Percentiles rank a stretch among this genome's conserved stretches.
Evolutionary conservation across 345 rosid species (phyloP).

Genomic region (Litchi chinensis): DNA sequence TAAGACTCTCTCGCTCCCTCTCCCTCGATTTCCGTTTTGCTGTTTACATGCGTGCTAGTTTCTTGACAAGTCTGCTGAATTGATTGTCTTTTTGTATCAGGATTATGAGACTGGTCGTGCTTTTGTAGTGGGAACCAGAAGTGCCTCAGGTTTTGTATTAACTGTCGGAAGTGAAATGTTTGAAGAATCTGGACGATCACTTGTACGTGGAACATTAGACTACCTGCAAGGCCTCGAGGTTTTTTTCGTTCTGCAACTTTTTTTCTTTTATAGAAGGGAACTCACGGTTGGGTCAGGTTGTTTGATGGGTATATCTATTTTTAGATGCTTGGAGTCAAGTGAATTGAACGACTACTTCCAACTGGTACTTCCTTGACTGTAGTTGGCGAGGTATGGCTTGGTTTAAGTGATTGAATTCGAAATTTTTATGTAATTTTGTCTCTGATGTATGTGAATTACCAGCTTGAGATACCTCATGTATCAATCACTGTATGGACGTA

Average conservation of each 20-base stretch:
- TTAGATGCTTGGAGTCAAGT: conserved; percentile 98
- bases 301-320: conserved; percentile 26
- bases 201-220: conserved; percentile 90
- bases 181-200: conserved; percentile 92
- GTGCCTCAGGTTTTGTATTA: conserved; percentile 67
- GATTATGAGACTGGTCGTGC: conserved; percentile 84
- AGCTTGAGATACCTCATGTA: neutral
- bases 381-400: conserved; percentile 83
- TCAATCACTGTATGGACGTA: no score
- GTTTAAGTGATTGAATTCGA: conserved; percentile 5
- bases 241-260: conserved; percentile 25
- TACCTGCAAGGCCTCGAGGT: conserved; percentile 98
- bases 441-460: neutral
- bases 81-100: conserved; percentile 33
- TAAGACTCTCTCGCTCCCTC: conserved; percentile 33
- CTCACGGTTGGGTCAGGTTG: conserved; percentile 6
- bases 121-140: conserved; percentile 69
- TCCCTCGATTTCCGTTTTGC: neutral
- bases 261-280: neutral
- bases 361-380: conserved; percentile 88
- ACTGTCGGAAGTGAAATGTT: conserved; percentile 78
- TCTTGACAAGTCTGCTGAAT: neutral
- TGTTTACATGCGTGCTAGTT: neutral
- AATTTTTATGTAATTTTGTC: neutral
- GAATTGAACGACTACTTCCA: conserved; percentile 87